Percentiles rank a stretch among this genome's conserved stretches.
Conservation (phyloP, 768 basidiomycete species). For the Naganishia antarctica region DNA sequence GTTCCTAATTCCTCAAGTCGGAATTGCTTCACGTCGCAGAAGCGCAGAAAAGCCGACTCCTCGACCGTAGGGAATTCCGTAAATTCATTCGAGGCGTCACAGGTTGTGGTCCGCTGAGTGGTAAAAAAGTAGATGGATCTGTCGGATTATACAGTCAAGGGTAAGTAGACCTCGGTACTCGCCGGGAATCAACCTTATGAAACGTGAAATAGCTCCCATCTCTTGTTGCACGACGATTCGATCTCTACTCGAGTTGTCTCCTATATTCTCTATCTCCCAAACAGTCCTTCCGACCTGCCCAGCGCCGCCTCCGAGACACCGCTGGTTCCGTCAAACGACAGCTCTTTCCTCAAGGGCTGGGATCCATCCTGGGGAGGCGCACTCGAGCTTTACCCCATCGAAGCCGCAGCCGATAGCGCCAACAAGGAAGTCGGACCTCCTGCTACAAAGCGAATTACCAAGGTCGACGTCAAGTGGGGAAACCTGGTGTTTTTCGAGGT, state of each 20-base stretch:
- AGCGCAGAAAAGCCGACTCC: too few relatives aligned
- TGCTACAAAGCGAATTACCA: slow-evolving; percentile 52
- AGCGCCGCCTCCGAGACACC: slow-evolving; percentile 56
- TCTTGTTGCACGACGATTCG: slow-evolving; percentile 97
- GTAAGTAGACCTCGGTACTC: slow-evolving; percentile 53
- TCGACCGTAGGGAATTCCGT: slow-evolving; percentile 58
- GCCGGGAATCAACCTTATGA: background rate
- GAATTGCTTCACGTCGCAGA: too few relatives aligned
- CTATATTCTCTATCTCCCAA: slow-evolving; percentile 93
- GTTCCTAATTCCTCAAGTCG: background rate
- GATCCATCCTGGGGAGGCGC: slow-evolving; percentile 86
- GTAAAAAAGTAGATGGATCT: slow-evolving; percentile 89
- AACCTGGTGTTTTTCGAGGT: slow-evolving; percentile 58
- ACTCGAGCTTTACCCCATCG: slow-evolving; percentile 77
- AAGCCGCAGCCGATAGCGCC: slow-evolving; percentile 43
- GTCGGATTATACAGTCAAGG: slow-evolving; percentile 86
- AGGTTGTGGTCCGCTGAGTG: slow-evolving; percentile 85
- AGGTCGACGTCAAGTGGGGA: slow-evolving; percentile 50
- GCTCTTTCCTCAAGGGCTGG: slow-evolving; percentile 59
- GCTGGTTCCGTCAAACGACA: slow-evolving; percentile 40
- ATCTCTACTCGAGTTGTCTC: slow-evolving; percentile 89
- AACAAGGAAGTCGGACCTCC: slow-evolving; percentile 56
- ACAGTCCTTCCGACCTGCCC: slow-evolving; percentile 35
- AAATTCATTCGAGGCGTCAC: slow-evolving; percentile 77
- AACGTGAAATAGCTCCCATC: slow-evolving; percentile 52